Evolutionary conservation across 331 rosid species (phyloP).

Genomic region (Quercus tomentella): DNA sequence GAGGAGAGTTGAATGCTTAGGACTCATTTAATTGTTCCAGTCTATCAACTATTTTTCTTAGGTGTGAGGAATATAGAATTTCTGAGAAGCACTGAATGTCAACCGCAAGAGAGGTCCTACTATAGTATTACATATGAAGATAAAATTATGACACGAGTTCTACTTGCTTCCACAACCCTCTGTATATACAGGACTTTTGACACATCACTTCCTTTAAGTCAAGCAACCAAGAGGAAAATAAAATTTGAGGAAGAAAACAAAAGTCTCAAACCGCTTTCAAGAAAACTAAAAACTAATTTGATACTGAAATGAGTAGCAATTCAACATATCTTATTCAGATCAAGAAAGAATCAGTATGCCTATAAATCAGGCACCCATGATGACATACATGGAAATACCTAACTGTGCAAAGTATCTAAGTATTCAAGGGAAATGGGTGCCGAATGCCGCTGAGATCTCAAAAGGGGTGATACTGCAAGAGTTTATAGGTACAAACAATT

Average conservation of each 20-base stretch:
- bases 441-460: constrained; percentile 24
- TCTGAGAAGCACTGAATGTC: too few relatives aligned
- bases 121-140: too few relatives aligned
- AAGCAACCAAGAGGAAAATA: not conserved
- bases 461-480: not conserved
- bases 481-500: constrained; percentile 28
- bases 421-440: constrained; percentile 44
- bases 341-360: constrained; percentile 20
- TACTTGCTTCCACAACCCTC: too few relatives aligned
- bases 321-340: constrained; percentile 31
- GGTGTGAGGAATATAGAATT: too few relatives aligned
- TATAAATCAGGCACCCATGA: constrained; percentile 38
- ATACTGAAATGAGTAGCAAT: constrained; percentile 23
- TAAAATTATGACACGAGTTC: too few relatives aligned
- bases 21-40: too few relatives aligned
- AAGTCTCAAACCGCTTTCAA: not conserved
- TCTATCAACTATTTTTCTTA: too few relatives aligned
- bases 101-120: too few relatives aligned
- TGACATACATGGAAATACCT: constrained; percentile 49
- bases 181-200: not conserved
- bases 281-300: not conserved
- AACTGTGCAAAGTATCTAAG: constrained; percentile 36
- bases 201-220: not conserved
- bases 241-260: not conserved
- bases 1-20: too few relatives aligned